Evolutionary conservation across 1,284 basidiomycete species (phyloP).

Genomic region (Ustilago trichophora): DNA sequence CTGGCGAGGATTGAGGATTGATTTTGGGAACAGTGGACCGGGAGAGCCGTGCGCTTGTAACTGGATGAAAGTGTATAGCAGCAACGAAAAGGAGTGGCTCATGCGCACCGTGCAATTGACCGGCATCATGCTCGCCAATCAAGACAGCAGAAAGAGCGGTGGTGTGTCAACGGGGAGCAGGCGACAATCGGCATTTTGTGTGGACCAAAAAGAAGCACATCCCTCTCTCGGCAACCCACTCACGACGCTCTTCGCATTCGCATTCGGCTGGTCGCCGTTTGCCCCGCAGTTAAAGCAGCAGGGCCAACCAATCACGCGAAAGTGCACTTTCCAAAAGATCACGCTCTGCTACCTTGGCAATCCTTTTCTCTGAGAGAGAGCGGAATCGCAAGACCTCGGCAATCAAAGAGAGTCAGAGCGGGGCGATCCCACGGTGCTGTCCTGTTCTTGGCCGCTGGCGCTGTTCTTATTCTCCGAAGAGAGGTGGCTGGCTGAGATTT

Average conservation of each 20-base stretch:
- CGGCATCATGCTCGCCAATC: not conserved
- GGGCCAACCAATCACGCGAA: not conserved
- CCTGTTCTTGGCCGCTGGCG: not conserved
- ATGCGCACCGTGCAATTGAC: slow-evolving; percentile 13
- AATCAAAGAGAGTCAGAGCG: not conserved
- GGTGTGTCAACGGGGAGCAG: not conserved
- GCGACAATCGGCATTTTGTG: not conserved
- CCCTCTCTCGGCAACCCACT: not conserved
- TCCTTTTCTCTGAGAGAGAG: too few relatives aligned
- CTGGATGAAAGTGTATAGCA: too few relatives aligned
- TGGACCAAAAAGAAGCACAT: too few relatives aligned
- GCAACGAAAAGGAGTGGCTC: not conserved
- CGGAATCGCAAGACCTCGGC: not conserved
- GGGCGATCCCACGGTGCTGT: too few relatives aligned
- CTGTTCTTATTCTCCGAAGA: not conserved
- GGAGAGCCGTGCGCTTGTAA: too few relatives aligned
- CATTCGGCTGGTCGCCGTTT: not conserved
- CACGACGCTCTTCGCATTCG: too few relatives aligned
- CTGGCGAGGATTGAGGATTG: too few relatives aligned
- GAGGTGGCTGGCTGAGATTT: too few relatives aligned
- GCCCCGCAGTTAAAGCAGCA: not conserved
- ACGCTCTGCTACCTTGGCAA: too few relatives aligned
- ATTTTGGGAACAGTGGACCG: too few relatives aligned
- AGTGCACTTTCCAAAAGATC: too few relatives aligned
- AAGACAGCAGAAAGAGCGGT: too few relatives aligned